Evolutionary conservation across 164 flowering plant species (phyloP), one percentile per base, ranked within the genome.

Genomic region (Platanus orientalis): DNA sequence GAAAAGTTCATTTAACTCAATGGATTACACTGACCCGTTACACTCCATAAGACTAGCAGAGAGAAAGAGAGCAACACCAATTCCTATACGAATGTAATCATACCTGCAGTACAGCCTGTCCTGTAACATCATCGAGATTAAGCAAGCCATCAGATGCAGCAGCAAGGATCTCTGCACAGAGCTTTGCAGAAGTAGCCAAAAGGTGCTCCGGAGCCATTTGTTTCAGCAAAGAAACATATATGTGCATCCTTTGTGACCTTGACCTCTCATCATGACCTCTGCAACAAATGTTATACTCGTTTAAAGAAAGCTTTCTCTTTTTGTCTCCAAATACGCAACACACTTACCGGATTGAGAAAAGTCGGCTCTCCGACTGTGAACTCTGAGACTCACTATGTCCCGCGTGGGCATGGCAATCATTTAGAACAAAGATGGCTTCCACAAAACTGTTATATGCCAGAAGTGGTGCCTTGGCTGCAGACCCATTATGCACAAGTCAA

Each of bases 161-260:
- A 21, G 97, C 99, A 64, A 92, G 90, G 64, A 95, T 83, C 79
- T 95, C 97, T 1, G 96, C 88, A 65, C 97, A 90, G 19, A 95
- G 75, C 80, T 90, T 91, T 23, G 97, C 97, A 73, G 87, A 95
- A 16, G 97, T 92, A 10, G 97, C 99, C 58, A 95, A 56, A 25
- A 89, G 89, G 66, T 95, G 99, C 82, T 95, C 97, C 17, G 97
- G 94, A 52, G 97, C 97, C 99, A 92, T 95, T 81, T 95, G 97
- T 81, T 95, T 89, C 69, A 95, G 79, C 73, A 95, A 73, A 63
- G 89, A 76, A 51, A 74, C 73, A 70, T 92, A 92, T 13, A 95
- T 83, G 58, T 84, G 92, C 97, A 95, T 89, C 73, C 97, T 76
- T 73, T 80, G 79, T 19, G 87, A 82, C 79, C 90, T 87, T n/a